Evolutionary conservation across 1,284 basidiomycete genomes (phyloP), one percentile per base, ranked within the genome.

Genomic region (Ceratobasidium papillatum): DNA sequence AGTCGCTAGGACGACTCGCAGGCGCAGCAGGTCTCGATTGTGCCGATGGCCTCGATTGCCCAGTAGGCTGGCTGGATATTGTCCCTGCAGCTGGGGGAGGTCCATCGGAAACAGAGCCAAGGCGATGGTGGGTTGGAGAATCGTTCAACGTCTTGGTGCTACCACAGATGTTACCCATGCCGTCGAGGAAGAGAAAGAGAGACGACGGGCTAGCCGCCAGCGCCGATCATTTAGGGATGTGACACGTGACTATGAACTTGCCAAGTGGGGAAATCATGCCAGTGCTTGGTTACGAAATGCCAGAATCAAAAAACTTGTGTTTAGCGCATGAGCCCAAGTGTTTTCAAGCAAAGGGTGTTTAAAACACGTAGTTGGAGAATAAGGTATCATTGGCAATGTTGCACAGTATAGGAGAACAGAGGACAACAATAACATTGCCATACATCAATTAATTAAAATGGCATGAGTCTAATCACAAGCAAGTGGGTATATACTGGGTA

Each of bases 111-210:
- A 41, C 36, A 4, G 64, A 68, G 1, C 64, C 64, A 34, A 68
- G 49, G n/a, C 64, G 64, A 47, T 68, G 49, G 34, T 68, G 64
- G 12, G 64, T 68, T 5, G 64, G 64, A 25, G 47, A 43, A 34
- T 68, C 64, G 3, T 68, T 54, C 7, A 54, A 17, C 2, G 64
- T 36, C 64, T 54, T 68, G 64, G 64, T 19, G 64, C 64, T 51
- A 32, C 64, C 64, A 30, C 64, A 68, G 32, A 54, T 51, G 43
- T 68, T 68, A 22, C 64, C 64, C 64, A 68, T 68, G 27, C 54
- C 32, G 54, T 14, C 7, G 27, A 34, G 17, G 51, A 22, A 25
- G 30, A 34, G 30, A 19, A 19, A 36, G 54, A 19, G 32, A 34
- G 27, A 58, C 11, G 54, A 22, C n/a, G 51, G 22, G 17, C 54